A percentile compares a stretch with the other conserved stretches of the same genome.
These are phyloP conservation scores for Metschnikowia lachancei DNA, from an alignment of 805 yeast species.

Conservation along the genomic window DNA sequence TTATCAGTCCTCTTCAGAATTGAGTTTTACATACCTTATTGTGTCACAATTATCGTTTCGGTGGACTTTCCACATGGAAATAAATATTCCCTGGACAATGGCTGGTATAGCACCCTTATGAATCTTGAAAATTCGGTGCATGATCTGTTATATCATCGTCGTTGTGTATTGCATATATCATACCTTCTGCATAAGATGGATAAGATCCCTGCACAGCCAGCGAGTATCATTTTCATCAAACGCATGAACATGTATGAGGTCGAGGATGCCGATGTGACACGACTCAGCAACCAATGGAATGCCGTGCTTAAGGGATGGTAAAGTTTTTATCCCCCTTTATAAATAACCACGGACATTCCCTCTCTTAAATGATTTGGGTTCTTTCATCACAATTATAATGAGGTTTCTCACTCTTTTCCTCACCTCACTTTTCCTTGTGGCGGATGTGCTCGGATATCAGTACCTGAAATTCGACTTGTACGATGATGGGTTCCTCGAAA, in stretches of 20 bases:
- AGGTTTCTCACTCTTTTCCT: conserved; percentile 1
- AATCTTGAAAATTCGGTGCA: too few relatives aligned
- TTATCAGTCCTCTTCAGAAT: too few relatives aligned
- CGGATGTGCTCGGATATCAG: conserved; percentile 1
- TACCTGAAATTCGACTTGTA: conserved; percentile 5
- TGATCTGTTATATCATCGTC: too few relatives aligned
- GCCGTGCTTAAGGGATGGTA: background rate
- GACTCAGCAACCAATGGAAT: background rate
- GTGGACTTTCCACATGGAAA: too few relatives aligned
- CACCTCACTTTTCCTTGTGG: background rate
- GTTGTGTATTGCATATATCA: too few relatives aligned
- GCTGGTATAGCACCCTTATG: too few relatives aligned
- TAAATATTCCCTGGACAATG: too few relatives aligned
- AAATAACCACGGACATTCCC: background rate
- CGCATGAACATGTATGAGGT: conserved; percentile 1
- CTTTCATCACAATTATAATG: background rate
- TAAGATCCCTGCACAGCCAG: too few relatives aligned
- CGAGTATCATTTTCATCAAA: background rate
- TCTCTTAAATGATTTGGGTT: background rate
- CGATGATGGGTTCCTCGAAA: conserved; percentile 1
- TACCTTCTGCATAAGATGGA: too few relatives aligned
- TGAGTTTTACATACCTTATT: too few relatives aligned
- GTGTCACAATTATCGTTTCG: too few relatives aligned
- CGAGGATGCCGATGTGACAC: background rate
- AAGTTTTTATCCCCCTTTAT: background rate